Evolutionary conservation across 352 stramenopile species (phyloP).

Genomic region (Globisporangium sylvaticum): DNA sequence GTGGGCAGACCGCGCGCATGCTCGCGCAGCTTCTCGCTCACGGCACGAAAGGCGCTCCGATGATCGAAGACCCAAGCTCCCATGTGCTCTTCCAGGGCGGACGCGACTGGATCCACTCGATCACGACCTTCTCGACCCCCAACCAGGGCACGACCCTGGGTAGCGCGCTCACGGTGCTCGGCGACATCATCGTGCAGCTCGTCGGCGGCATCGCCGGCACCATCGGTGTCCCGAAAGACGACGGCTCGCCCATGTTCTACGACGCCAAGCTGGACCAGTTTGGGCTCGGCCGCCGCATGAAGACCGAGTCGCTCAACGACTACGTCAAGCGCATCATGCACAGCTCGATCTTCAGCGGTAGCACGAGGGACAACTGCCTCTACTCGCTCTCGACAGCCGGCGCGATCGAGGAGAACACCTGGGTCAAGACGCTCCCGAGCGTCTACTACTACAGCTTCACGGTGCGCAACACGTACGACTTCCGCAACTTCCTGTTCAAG

Average conservation of each 20-base stretch:
- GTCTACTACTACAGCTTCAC: constrained; percentile 23
- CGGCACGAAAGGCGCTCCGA: constrained; percentile 25
- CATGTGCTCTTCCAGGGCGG: constrained; percentile 24
- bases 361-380: constrained; percentile 13
- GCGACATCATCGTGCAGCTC: constrained; percentile 15
- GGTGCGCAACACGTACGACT: constrained; percentile 9
- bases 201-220: constrained; percentile 16
- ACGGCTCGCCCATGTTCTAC: constrained; percentile 13
- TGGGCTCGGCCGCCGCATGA: neutral
- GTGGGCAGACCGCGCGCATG: constrained; percentile 37
- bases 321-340: constrained; percentile 15
- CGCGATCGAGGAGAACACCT: constrained; percentile 13
- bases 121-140: constrained; percentile 23
- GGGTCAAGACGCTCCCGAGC: constrained; percentile 18
- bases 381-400: constrained; percentile 15
- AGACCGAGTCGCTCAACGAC: constrained; percentile 7
- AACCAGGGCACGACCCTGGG: constrained; percentile 27
- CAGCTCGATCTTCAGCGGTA: constrained; percentile 9
- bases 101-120: constrained; percentile 32
- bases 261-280: constrained; percentile 20
- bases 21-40: constrained; percentile 36
- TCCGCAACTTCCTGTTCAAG: constrained; percentile 5
- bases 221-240: neutral
- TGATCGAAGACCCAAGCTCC: constrained; percentile 20
- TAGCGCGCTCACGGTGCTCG: constrained; percentile 16